Evolutionary conservation across 2,329 filamentous ascomycete species (phyloP).

Genomic region (Fusarium sp.): DNA sequence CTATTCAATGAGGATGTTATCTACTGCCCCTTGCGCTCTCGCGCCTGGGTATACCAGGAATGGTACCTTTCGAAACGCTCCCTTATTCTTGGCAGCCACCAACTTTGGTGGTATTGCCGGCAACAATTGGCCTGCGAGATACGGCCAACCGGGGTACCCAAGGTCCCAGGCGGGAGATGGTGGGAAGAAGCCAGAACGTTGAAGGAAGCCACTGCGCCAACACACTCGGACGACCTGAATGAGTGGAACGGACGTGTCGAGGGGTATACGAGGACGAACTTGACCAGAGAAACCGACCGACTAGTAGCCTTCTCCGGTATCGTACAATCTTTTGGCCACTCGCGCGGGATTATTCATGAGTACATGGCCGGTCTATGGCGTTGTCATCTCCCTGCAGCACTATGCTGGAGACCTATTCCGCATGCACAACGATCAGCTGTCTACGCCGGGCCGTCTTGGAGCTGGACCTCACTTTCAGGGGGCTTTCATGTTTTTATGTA

Average conservation of each 20-base stretch:
- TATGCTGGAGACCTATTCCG: neutral
- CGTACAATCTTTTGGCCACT: neutral
- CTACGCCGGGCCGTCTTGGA: neutral
- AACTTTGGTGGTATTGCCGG: constrained; percentile 5
- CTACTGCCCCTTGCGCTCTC: neutral
- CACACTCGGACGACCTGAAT: neutral
- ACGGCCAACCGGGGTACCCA: neutral
- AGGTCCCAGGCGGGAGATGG: neutral
- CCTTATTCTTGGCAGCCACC: neutral
- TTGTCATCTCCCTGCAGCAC: neutral
- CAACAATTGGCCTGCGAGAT: neutral
- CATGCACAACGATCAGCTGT: neutral
- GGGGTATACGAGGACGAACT: neutral
- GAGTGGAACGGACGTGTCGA: neutral
- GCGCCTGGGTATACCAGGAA: constrained; percentile 5
- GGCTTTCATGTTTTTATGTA: neutral
- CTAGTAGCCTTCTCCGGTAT: neutral
- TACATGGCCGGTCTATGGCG: neutral
- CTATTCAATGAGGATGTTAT: neutral
- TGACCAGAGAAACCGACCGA: neutral
- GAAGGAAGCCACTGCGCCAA: neutral
- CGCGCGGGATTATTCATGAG: neutral
- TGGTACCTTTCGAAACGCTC: constrained; percentile 3
- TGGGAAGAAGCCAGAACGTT: neutral
- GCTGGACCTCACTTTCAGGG: neutral